These are phyloP conservation scores for Phlebiopsis flavidoalba DNA, from an alignment of 768 basidiomycete species.

Conservation along the genomic window DNA sequence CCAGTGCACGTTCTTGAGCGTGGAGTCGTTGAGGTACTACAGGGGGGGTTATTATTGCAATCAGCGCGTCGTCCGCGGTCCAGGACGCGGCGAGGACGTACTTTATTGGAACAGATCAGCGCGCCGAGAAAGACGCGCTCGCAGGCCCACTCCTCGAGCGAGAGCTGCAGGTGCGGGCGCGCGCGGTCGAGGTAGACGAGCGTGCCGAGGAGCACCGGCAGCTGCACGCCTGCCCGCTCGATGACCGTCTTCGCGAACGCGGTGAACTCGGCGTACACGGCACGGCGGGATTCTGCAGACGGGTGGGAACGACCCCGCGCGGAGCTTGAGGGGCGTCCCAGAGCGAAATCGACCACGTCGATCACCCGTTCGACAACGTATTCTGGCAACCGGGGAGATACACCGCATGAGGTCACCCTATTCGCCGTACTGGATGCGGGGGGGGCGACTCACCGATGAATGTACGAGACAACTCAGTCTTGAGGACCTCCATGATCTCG, in stretches of 20 bases:
- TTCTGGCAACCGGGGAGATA: constrained; percentile 35
- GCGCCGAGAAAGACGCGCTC: constrained; percentile 90
- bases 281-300: constrained; percentile 29
- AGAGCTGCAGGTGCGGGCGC: constrained; percentile 74
- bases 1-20: constrained; percentile 90
- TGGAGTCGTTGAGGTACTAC: constrained; percentile 84
- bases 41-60: neutral
- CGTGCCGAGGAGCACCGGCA: constrained; percentile 61
- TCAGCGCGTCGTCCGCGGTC: neutral
- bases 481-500: constrained; percentile 63
- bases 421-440: neutral
- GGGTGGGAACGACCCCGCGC: constrained; percentile 39
- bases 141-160: constrained; percentile 78
- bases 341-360: constrained; percentile 72
- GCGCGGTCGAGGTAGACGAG: constrained; percentile 77
- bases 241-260: constrained; percentile 63
- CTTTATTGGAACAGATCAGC: constrained; percentile 82
- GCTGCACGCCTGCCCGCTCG: constrained; percentile 65
- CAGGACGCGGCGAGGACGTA: constrained; percentile 18
- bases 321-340: constrained; percentile 57
- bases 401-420: constrained; percentile 2
- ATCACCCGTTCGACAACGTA: constrained; percentile 63
- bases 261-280: constrained; percentile 53
- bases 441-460: constrained; percentile 54
- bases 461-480: constrained; percentile 52